A percentile compares a stretch with the other conserved stretches of the same genome.
Conservation (phyloP, 164 flowering plant species). For the Protea cynaroides region DNA sequence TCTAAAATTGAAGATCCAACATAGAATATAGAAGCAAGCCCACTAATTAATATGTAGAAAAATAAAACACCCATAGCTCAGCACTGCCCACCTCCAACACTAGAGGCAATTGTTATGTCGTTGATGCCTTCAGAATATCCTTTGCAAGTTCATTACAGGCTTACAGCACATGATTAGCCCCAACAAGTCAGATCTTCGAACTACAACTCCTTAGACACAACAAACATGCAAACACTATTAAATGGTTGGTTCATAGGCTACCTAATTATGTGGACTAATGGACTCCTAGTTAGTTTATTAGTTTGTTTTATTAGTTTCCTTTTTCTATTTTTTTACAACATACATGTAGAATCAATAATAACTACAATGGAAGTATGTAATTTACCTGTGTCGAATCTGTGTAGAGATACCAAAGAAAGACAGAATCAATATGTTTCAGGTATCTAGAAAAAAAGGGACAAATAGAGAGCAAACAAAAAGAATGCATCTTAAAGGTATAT, state of each 20-base stretch:
- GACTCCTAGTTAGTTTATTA: too few species aligned
- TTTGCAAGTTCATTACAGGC: conserved; percentile 91
- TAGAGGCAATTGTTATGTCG: conserved; percentile 66
- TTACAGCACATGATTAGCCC: conserved; percentile 97
- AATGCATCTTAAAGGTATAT: too few species aligned
- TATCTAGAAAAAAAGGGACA: too few species aligned
- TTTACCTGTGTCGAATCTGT: conserved; percentile 87
- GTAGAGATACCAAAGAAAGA: conserved; percentile 84
- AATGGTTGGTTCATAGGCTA: too few species aligned
- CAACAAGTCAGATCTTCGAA: conserved; percentile 75
- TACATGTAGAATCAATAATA: conserved; percentile 7
- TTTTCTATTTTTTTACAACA: conserved; percentile 11
- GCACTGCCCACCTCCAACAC: conserved; percentile 49
- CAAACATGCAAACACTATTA: background rate
- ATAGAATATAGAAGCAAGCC: conserved; percentile 10
- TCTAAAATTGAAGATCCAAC: conserved; percentile 35
- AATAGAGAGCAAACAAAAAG: too few species aligned
- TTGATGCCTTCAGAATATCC: conserved; percentile 73
- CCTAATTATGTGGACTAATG: too few species aligned
- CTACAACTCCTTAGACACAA: conserved; percentile 55
- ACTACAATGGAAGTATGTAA: background rate
- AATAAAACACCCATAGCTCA: too few species aligned
- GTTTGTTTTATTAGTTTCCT: too few species aligned
- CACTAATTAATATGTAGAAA: conserved; percentile 7
- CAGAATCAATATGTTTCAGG: too few species aligned